Evolutionary conservation across 2,329 filamentous ascomycete genomes (phyloP), one percentile per base, ranked within the genome.

Genomic region (Dryadomyces sulphureus): DNA sequence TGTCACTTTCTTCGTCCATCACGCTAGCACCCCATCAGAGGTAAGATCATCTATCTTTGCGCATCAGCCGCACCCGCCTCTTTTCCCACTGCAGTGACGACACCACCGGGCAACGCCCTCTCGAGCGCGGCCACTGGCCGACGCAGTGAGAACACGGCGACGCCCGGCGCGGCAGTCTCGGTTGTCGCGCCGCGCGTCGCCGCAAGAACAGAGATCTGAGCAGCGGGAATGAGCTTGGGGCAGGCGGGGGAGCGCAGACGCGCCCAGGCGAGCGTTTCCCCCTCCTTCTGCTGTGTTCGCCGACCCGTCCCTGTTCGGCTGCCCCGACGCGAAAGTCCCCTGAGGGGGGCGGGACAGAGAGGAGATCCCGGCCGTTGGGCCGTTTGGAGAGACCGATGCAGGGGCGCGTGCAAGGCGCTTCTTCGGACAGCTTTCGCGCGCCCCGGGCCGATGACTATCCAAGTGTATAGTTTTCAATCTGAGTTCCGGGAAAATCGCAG

Each of bases 391-490:
- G 34, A n/a, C 34, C 34, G 7, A 12, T 36, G 16, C 17, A 19
- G 16, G 17, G 16, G 17, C 5, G 34, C n/a, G n/a, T n/a, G 34
- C 16, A 8, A 36, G 34, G 22, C 30, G 2, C 43, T 40, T 16
- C 16, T 16, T 32, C 19, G n/a, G n/a, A n/a, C n/a, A n/a, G n/a
- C n/a, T n/a, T 34, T 36, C 16, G 7, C 16, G 27, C 4, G 4
- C 3, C 21, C 5, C 27, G 21, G 35, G 54, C 56, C 52, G 6
- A 50, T 59, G 57, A 60, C 48, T 50, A 50, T 43, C 50, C 49
- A 47, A 52, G 27, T 44, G 41, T 49, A 50, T 63, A 63, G 62
- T 64, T 64, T 64, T 64, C 62, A 64, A 64, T 62, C 62, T 52
- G 62, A 64, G 60, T 50, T 46, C 43, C n/a, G 48, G 50, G 48